Conservation (phyloP, 2,329 filamentous ascomycete genomes). For the Paraconiothyrium brasiliense region DNA sequence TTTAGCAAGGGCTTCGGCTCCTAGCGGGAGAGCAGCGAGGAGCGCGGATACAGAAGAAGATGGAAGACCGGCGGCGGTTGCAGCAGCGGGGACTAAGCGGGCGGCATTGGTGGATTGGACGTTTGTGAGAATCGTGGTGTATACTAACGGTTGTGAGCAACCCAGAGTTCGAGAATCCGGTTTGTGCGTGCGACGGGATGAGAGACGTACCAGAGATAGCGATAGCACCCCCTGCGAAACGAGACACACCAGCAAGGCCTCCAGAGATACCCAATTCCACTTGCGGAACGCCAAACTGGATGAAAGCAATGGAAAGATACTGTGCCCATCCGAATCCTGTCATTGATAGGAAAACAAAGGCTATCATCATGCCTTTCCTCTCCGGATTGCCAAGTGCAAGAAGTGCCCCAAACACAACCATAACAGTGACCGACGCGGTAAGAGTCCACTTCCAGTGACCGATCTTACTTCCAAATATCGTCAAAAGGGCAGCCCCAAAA, state of each 20-base stretch:
- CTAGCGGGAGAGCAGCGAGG: slow-evolving; percentile 27
- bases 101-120: slow-evolving; percentile 28
- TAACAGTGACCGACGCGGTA: slow-evolving; percentile 55
- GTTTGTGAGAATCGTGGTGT: slow-evolving; percentile 55
- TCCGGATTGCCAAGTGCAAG: slow-evolving; percentile 55
- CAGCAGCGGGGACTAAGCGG: slow-evolving; percentile 26
- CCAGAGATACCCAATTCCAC: slow-evolving; percentile 58
- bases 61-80: slow-evolving; percentile 26
- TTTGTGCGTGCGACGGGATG: background rate
- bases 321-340: slow-evolving; percentile 60
- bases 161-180: too few relatives aligned
- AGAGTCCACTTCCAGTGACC: slow-evolving; percentile 60
- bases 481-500: slow-evolving; percentile 55
- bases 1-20: slow-evolving; percentile 24
- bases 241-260: slow-evolving; percentile 50
- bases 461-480: slow-evolving; percentile 54
- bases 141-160: slow-evolving; percentile 30
- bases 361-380: slow-evolving; percentile 57
- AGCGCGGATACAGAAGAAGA: slow-evolving; percentile 21
- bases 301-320: slow-evolving; percentile 60
- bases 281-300: slow-evolving; percentile 61
- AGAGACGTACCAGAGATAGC: slow-evolving; percentile 44
- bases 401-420: slow-evolving; percentile 59
- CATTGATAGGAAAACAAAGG: slow-evolving; percentile 57
- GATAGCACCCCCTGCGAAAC: slow-evolving; percentile 56